Percentiles rank a stretch among this genome's conserved stretches.
Conservation (phyloP, 1,139 yeast genomes). For the Saccharomyces hybrid region DNA sequence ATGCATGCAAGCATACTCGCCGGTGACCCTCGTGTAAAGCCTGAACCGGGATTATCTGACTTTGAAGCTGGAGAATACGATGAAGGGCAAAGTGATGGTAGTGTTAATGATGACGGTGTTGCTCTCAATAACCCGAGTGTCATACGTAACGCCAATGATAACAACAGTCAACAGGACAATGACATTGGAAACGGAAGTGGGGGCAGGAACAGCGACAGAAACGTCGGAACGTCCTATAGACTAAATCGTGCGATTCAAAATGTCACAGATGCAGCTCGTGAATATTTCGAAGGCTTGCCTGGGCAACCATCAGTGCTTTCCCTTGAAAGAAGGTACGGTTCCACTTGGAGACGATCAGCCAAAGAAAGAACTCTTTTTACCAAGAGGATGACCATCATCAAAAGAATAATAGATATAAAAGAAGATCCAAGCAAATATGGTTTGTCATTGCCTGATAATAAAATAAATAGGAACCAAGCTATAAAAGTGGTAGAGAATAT, state of each 20-base stretch:
- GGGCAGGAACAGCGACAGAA: conserved; percentile 3
- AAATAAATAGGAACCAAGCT: conserved; percentile 17
- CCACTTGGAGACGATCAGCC: conserved; percentile 24
- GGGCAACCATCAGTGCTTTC: conserved; percentile 25
- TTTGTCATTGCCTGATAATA: conserved; percentile 10
- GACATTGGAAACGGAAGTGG: not conserved
- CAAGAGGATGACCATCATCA: conserved; percentile 25
- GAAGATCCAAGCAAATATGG: conserved; percentile 19
- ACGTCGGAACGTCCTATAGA: conserved; percentile 10
- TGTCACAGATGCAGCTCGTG: conserved; percentile 25
- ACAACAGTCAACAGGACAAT: not conserved
- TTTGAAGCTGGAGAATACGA: not conserved
- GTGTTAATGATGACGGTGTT: not conserved
- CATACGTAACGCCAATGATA: not conserved
- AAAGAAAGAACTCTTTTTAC: conserved; percentile 27
- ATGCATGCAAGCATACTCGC: not conserved
- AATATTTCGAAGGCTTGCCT: conserved; percentile 27
- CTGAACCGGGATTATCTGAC: conserved; percentile 2
- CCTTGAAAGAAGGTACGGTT: conserved; percentile 26
- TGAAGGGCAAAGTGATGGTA: not conserved
- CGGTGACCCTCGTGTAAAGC: not conserved
- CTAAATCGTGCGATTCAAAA: conserved; percentile 24
- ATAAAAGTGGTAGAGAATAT: conserved; percentile 25
- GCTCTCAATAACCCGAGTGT: not conserved
- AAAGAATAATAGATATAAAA: conserved; percentile 19